These are phyloP conservation scores for Clarireedia sp. DNA, from an alignment of 2,329 filamentous ascomycete genomes.

Conservation along the genomic window DNA sequence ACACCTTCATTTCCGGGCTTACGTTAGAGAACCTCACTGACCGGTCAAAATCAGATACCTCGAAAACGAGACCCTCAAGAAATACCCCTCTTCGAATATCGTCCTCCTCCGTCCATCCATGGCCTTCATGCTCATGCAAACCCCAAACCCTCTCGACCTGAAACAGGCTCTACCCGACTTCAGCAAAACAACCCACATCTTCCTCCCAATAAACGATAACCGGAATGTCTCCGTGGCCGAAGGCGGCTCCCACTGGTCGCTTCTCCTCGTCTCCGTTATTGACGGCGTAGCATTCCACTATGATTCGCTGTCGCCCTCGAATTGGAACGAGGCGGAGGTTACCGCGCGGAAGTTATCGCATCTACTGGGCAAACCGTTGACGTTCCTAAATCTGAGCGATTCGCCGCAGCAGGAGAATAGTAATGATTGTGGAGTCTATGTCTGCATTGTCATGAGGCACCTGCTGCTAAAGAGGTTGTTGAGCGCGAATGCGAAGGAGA, in stretches of 20 bases:
- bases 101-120: constrained; percentile 86
- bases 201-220: constrained; percentile 91
- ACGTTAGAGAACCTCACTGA: constrained; percentile 17
- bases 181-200: constrained; percentile 75
- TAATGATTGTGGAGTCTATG: constrained; percentile 91
- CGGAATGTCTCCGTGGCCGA: constrained; percentile 69
- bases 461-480: constrained; percentile 80
- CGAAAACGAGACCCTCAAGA: constrained; percentile 76
- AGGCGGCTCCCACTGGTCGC: constrained; percentile 88
- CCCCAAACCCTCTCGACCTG: constrained; percentile 46
- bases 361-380: constrained; percentile 58
- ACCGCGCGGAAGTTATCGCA: constrained; percentile 61
- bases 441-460: constrained; percentile 91
- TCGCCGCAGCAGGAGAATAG: constrained; percentile 87
- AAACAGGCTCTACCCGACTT: constrained; percentile 74
- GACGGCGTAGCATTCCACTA: constrained; percentile 96
- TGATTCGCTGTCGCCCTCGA: constrained; percentile 72
- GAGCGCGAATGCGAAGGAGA: constrained; percentile 69
- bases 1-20: background rate
- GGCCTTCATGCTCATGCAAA: constrained; percentile 84
- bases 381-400: constrained; percentile 76
- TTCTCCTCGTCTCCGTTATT: constrained; percentile 80
- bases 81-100: constrained; percentile 77
- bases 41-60: constrained; percentile 50
- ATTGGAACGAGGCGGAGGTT: constrained; percentile 63